A percentile compares a stretch with the other conserved stretches of the same genome.
Conservation (phyloP, 163 green algal genomes). For the Prototheca cutis region DNA sequence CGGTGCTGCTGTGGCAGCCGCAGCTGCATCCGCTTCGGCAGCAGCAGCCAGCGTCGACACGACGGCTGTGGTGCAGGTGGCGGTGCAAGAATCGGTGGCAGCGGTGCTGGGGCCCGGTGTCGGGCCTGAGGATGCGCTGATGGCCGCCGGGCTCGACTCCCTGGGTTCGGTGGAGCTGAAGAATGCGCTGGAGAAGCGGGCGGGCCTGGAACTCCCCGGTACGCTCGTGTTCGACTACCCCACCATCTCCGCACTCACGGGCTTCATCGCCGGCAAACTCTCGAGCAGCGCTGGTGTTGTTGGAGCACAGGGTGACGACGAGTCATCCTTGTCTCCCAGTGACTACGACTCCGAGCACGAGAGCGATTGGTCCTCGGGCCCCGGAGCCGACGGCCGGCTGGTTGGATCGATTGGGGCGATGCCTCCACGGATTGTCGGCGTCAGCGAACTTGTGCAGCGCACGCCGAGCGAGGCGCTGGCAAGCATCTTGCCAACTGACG, state of each 20-base stretch:
- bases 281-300: background rate
- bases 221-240: slow-evolving; percentile 66
- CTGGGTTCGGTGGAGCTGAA: slow-evolving; percentile 64
- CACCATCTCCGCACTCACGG: slow-evolving; percentile 24
- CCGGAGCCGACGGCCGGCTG: too few species aligned
- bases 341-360: too few species aligned
- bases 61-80: background rate
- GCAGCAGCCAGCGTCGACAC: background rate
- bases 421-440: slow-evolving; percentile 13
- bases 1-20: too few species aligned
- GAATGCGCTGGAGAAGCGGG: slow-evolving; percentile 41
- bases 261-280: slow-evolving; percentile 10
- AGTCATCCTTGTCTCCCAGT: too few species aligned
- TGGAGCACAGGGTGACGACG: background rate
- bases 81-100: slow-evolving; percentile 23
- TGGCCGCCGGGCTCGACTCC: slow-evolving; percentile 70
- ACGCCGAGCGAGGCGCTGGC: slow-evolving; percentile 2
- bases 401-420: too few species aligned
- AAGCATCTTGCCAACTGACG: slow-evolving; percentile 8
- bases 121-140: slow-evolving; percentile 28
- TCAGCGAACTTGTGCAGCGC: slow-evolving; percentile 2
- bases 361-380: too few species aligned
- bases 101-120: slow-evolving; percentile 19
- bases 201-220: slow-evolving; percentile 38
- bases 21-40: too few species aligned